phyloP scores from a whole-genome alignment of 2,329 filamentous ascomycete species.

The Cordyceps cateniannulata region DNA sequence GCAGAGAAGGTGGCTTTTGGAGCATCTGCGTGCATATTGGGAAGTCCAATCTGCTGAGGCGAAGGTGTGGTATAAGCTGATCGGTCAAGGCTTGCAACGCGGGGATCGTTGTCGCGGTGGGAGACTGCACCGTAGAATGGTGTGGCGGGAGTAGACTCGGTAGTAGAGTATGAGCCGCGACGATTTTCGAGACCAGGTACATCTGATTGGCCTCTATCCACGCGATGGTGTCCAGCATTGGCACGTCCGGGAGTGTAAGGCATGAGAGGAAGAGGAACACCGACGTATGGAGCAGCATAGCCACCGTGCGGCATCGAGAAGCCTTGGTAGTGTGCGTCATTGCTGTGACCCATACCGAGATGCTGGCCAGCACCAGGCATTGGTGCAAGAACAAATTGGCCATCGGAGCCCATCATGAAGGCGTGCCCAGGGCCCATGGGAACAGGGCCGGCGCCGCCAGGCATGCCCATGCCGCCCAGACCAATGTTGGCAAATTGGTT shows the following conservation, averaged over 20 bases:
- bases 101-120: conserved; percentile 53
- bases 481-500: conserved; percentile 33
- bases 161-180: conserved; percentile 62
- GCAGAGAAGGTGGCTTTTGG: conserved; percentile 36
- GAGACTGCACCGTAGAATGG: conserved; percentile 55
- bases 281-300: conserved; percentile 31
- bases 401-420: conserved; percentile 33
- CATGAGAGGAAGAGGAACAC: conserved; percentile 33
- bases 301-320: conserved; percentile 27
- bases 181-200: conserved; percentile 59
- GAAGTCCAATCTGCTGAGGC: conserved; percentile 49
- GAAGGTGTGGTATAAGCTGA: conserved; percentile 62
- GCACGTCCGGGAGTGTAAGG: conserved; percentile 49
- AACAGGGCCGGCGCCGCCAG: conserved; percentile 22
- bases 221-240: conserved; percentile 36
- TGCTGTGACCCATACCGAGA: conserved; percentile 29
- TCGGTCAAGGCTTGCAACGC: conserved; percentile 53
- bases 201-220: conserved; percentile 43
- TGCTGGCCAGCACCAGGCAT: conserved; percentile 26
- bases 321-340: conserved; percentile 27
- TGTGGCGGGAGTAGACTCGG: conserved; percentile 58
- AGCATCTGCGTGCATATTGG: conserved; percentile 32
- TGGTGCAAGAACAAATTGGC: conserved; percentile 32
- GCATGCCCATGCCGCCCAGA: conserved; percentile 29
- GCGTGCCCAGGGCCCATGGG: conserved; percentile 29